Conservation (phyloP, 2,329 filamentous ascomycete genomes). For the Epicoccum nigrum region DNA sequence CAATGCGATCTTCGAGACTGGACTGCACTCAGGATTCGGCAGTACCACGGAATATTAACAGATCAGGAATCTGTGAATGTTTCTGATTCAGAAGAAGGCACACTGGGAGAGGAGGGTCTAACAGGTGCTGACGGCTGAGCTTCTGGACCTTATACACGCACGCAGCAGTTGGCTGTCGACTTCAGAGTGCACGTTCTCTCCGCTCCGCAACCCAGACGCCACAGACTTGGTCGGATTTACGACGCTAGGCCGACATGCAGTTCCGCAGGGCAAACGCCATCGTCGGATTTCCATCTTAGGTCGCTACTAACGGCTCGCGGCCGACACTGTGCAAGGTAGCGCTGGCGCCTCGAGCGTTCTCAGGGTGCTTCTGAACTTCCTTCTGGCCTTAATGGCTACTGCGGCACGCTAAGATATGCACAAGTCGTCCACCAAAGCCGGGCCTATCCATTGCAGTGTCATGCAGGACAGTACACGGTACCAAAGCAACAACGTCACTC, state of each 20-base stretch:
- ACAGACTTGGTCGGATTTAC: constrained; percentile 13
- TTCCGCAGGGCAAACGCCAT: constrained; percentile 19
- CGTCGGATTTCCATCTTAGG: constrained; percentile 2
- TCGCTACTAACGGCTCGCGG: constrained; percentile 15
- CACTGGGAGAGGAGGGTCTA: neutral
- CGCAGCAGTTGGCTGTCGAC: constrained; percentile 11
- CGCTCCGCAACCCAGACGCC: constrained; percentile 4
- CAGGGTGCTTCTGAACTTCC: neutral
- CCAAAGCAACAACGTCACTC: neutral
- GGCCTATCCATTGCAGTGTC: neutral
- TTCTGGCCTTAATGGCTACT: neutral
- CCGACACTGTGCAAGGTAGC: neutral
- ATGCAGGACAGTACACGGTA: neutral
- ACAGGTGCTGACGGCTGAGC: constrained; percentile 21
- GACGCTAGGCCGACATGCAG: constrained; percentile 17
- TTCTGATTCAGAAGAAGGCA: neutral
- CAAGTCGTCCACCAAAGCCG: neutral
- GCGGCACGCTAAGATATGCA: neutral
- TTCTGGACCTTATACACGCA: constrained; percentile 23
- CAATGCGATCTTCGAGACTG: neutral
- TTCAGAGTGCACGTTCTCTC: constrained; percentile 25
- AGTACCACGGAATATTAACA: constrained; percentile 9
- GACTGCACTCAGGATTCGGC: constrained; percentile 1
- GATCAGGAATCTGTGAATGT: neutral
- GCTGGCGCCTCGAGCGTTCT: neutral